Evolutionary conservation across 805 yeast genomes (phyloP), one percentile per base, ranked within the genome.

Genomic region (Starmerella vaccinii): DNA sequence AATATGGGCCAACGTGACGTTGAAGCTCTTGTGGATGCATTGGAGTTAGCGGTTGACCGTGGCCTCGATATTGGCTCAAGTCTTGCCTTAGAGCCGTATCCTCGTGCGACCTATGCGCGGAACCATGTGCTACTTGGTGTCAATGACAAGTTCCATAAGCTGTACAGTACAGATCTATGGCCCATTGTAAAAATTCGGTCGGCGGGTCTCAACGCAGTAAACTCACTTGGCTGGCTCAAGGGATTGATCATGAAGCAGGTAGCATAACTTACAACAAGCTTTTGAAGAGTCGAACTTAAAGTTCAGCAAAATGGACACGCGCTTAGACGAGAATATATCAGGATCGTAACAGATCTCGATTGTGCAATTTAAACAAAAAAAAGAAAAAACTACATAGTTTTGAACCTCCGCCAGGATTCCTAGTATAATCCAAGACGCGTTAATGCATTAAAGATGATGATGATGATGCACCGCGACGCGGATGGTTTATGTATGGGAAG

Each of bases 1-100:
- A 92, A 92, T 66, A 88, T 90, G 95, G 98, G 98, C 19, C 97
- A 89, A 65, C 81, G 83, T 24, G 98, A 92, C 64, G 96, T 86
- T 1, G 80, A 81, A 51, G 70, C 81, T 1, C 71, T 92, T 27
- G 79, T 82, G 1, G 69, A 63, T 1, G 84, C 90, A 0, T 61
- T 92, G 24, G 95, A 85, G 57, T 70, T 55, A 9, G 95, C 95
- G 0, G 68, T 77, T 2, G 70, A 71, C 37, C 72, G 95, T 41
- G 98, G 98, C 0, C 72, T 84, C 51, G 98, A 92, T 61, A 82
- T 90, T 47, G 98, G 98, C 2, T 75, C 82, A 23, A 69, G 80
- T 15, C 69, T 89, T 54, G 87, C 84, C 7, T 72, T 92, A 35
- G 96, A 90, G 65, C 86, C 88, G 5, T 92, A 84, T 68, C 85